A percentile compares a stretch with the other conserved stretches of the same genome.
Evolutionary conservation across 306 rosid species (phyloP).

Genomic region (Lablab purpureus): DNA sequence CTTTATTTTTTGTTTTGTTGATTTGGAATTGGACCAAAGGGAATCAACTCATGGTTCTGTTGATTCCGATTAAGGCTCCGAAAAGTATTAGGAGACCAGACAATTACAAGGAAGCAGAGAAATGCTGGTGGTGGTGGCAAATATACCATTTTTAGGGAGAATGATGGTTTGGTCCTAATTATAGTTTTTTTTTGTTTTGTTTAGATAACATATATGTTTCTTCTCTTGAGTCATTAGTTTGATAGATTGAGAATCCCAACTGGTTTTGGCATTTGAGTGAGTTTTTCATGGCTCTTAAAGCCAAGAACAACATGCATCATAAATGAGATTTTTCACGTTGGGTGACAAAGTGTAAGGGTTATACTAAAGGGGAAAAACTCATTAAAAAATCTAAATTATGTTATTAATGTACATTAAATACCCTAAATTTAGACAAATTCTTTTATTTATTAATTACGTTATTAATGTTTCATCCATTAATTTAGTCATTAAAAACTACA

Average conservation of each 20-base stretch:
- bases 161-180: conserved; percentile 34
- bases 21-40: conserved; percentile 55
- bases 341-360: not conserved
- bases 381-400: too few relatives aligned
- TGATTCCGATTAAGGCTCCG: conserved; percentile 76
- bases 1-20: conserved; percentile 46
- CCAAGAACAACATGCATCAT: not conserved
- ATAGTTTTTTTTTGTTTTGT: conserved; percentile 41
- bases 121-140: conserved; percentile 28
- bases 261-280: not conserved
- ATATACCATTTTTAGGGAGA: conserved; percentile 54
- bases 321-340: not conserved
- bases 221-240: not conserved
- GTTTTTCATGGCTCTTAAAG: not conserved
- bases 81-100: conserved; percentile 63
- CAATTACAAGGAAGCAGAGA: conserved; percentile 60
- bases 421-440: too few relatives aligned
- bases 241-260: conserved; percentile 23
- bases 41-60: conserved; percentile 52
- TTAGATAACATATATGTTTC: not conserved
- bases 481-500: too few relatives aligned
- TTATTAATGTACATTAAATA: too few relatives aligned
- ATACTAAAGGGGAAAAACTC: not conserved
- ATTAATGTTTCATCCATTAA: too few relatives aligned
- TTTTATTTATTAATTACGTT: too few relatives aligned